Percentiles rank a stretch among this genome's conserved stretches.
phyloP scores from a whole-genome alignment of 208 protist species.

The Wallacemonas sp. region DNA sequence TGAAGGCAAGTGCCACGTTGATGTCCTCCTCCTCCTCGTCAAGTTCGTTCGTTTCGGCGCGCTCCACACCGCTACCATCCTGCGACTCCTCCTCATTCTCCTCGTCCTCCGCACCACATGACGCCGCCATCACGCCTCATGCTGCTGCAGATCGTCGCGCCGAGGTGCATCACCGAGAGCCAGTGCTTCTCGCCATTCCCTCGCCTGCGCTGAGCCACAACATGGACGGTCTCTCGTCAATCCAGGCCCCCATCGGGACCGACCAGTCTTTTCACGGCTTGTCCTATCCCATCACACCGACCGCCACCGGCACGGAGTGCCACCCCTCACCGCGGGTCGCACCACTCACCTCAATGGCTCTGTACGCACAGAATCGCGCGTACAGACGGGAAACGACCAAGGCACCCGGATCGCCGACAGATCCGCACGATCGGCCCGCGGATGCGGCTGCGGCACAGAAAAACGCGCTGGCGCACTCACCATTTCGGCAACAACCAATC shows the following conservation, averaged over 20 bases:
- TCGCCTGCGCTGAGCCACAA: slow-evolving; percentile 12
- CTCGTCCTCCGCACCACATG: too few species aligned
- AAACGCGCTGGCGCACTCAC: not conserved
- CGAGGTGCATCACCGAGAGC: too few species aligned
- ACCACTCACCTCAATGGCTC: not conserved
- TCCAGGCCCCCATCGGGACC: not conserved
- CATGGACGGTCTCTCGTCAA: slow-evolving; percentile 6
- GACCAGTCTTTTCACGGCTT: not conserved
- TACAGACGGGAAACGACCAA: not conserved
- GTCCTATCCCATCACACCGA: not conserved
- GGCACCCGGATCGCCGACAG: not conserved
- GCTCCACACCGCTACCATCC: too few species aligned
- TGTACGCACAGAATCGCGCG: not conserved
- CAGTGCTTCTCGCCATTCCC: too few species aligned
- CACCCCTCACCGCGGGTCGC: not conserved
- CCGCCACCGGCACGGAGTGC: not conserved
- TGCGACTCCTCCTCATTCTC: too few species aligned
- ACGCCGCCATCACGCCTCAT: too few species aligned
- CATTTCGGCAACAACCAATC: not conserved
- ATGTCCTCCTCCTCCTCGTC: not conserved
- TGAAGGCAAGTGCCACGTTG: not conserved
- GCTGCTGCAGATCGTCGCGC: too few species aligned
- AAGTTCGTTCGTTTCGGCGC: not conserved
- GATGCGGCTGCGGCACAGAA: not conserved
- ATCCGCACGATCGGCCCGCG: not conserved